Base-by-base conservation (phyloP, 192 early-diverging fungal genomes). In the Radiomyces spectabilis region DNA sequence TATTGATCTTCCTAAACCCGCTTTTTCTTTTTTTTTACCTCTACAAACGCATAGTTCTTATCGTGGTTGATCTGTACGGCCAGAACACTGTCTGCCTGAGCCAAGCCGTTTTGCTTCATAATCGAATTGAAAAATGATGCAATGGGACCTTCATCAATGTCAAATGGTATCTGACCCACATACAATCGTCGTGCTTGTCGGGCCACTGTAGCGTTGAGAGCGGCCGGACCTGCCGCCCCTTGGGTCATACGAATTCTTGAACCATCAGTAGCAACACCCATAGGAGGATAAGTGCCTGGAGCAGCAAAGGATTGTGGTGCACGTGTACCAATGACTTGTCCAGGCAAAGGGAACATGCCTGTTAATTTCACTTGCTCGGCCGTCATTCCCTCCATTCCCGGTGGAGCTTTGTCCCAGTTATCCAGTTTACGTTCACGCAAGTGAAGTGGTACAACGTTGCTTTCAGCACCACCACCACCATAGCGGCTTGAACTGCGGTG, bases 31-130 rank as follows among this genome's bases (percentile, higher is more conserved):
- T 30, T 12, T 44, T 41, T 37, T 79, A 93, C 90, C 59, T 99
- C 95, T 16, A 94, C 81, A 80, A 97, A 96, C 12, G 94, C 93
- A 74, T 93, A 97, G 58, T 87, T 87, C 66, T 93, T 93, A 18
- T 97, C 94, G 33, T 81, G 76, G 63, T 94, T 93, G 40, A 97
- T 88, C 63, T 95, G 89, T 16, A 87, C 86, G 27, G 82, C 77
- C 13, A 86, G 70, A 16, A 92, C 89, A 0, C 86, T 84, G 5
- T 85, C 57, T 15, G 79, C 68, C 15, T 80, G 76, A 37, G 84
- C 85, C 26, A 89, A 66, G 58, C 83, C 82, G 48, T 86, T 72
- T 58, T 86, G 79, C 33, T 81, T 70, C 86, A 98, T 88, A 9
- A 85, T 81, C 13, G 77, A 65, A 63, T 95, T 96, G 68, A 98